Conservation (phyloP, 1,139 yeast species). For the Komagataea norvegica region DNA sequence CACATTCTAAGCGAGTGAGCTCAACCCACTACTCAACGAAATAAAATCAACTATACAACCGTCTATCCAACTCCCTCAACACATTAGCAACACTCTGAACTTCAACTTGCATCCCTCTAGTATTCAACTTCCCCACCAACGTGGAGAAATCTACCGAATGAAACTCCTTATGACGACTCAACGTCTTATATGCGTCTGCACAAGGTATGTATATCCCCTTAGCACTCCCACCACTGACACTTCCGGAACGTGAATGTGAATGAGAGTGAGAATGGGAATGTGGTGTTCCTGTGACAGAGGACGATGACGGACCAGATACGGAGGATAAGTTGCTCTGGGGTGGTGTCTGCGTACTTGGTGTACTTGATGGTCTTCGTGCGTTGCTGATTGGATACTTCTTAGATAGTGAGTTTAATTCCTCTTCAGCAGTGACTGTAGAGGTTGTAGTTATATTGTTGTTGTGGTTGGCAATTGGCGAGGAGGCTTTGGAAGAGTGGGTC, state of each 20-base stretch:
- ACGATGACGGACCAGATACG: constrained; percentile 4
- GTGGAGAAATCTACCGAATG: constrained; percentile 66
- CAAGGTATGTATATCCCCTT: constrained; percentile 71
- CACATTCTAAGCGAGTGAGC: background rate
- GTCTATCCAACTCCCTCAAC: constrained; percentile 69
- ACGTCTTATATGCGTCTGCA: constrained; percentile 81
- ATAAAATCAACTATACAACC: constrained; percentile 44
- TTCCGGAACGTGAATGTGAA: constrained; percentile 22
- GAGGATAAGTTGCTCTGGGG: constrained; percentile 11
- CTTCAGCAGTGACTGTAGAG: constrained; percentile 14
- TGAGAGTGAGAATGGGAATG: too few relatives aligned
- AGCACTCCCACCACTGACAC: constrained; percentile 19
- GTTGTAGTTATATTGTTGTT: too few relatives aligned
- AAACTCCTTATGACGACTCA: constrained; percentile 75
- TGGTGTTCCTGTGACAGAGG: too few relatives aligned
- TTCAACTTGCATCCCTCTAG: constrained; percentile 85
- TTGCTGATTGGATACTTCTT: constrained; percentile 7
- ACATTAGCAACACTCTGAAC: constrained; percentile 84
- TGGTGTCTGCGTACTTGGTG: constrained; percentile 11
- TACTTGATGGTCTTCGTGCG: too few relatives aligned
- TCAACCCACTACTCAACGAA: background rate
- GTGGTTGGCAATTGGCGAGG: constrained; percentile 20
- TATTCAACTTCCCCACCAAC: constrained; percentile 69
- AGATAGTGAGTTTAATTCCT: constrained; percentile 21
- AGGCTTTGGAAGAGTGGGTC: constrained; percentile 23